A percentile compares a stretch with the other conserved stretches of the same genome.
Evolutionary conservation across 2,329 filamentous ascomycete genomes (phyloP).

Genomic region (Colletotrichum costaricense): DNA sequence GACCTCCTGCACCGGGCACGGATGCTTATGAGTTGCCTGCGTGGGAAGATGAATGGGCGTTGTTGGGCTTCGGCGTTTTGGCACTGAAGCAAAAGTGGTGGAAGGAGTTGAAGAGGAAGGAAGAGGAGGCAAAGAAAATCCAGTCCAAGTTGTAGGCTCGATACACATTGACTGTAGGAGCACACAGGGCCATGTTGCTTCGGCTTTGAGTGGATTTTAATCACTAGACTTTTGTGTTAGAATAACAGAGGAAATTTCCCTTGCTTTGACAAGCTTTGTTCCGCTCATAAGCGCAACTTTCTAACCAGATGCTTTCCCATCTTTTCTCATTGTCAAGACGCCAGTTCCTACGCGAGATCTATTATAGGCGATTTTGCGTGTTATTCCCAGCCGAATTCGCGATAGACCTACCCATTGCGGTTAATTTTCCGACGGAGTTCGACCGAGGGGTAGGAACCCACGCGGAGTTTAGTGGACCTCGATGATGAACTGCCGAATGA

Average conservation of each 20-base stretch:
- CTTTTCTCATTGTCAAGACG: neutral
- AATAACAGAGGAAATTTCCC: neutral
- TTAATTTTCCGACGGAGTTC: conserved; percentile 9
- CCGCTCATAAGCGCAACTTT: neutral
- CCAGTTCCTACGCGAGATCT: neutral
- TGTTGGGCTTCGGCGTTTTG: conserved; percentile 45
- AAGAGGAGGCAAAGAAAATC: conserved; percentile 32
- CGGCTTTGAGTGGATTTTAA: neutral
- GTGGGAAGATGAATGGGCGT: conserved; percentile 54
- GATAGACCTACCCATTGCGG: neutral
- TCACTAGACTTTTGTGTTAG: neutral
- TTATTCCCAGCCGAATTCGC: neutral
- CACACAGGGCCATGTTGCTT: neutral
- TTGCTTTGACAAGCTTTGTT: neutral
- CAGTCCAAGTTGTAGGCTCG: neutral
- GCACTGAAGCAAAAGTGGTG: conserved; percentile 44
- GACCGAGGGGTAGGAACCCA: neutral
- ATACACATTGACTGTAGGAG: no score
- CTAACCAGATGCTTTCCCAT: neutral
- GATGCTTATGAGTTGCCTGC: conserved; percentile 52
- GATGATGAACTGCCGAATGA: neutral
- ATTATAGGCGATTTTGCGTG: neutral
- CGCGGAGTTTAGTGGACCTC: neutral
- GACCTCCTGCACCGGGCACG: conserved; percentile 49
- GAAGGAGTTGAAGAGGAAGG: conserved; percentile 41